Conservation (phyloP, 768 basidiomycete species). For the Suillus bovinus region DNA sequence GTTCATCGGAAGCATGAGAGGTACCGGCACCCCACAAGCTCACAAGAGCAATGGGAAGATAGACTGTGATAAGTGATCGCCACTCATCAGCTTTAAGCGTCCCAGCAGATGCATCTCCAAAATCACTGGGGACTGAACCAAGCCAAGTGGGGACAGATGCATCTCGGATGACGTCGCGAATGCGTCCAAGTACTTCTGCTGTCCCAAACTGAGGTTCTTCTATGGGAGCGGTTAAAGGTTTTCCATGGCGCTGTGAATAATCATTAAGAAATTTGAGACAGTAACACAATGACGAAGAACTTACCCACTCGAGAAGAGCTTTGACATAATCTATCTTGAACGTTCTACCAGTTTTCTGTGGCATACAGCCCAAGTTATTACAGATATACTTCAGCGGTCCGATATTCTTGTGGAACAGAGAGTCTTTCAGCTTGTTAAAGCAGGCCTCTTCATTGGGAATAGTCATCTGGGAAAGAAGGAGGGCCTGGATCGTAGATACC, state of each 20-base stretch:
- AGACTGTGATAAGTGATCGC: constrained; percentile 13
- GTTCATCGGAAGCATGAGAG: neutral
- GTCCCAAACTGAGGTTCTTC: neutral
- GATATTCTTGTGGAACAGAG: constrained; percentile 11
- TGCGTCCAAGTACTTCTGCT: neutral
- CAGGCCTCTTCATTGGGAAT: too few relatives aligned
- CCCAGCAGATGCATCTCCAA: constrained; percentile 13
- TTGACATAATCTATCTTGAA: constrained; percentile 13
- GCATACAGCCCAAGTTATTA: constrained; percentile 7
- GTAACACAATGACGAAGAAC: neutral
- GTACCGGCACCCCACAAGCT: constrained; percentile 18
- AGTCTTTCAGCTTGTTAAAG: neutral
- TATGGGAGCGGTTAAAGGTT: neutral
- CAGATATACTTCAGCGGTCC: constrained; percentile 1
- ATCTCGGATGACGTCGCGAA: constrained; percentile 9
- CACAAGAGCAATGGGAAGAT: constrained; percentile 22
- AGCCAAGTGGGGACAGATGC: constrained; percentile 18
- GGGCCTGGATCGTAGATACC: constrained; percentile 9
- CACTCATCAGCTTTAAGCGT: constrained; percentile 26
- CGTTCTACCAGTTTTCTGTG: neutral
- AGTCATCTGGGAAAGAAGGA: constrained; percentile 3
- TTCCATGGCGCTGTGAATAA: neutral
- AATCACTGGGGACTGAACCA: constrained; percentile 18
- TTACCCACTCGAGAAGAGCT: constrained; percentile 13
- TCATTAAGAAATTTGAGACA: neutral